Percentiles rank a stretch among this genome's conserved stretches.
phyloP scores from a whole-genome alignment of 345 rosid genomes.

The Boechera retrofracta region DNA sequence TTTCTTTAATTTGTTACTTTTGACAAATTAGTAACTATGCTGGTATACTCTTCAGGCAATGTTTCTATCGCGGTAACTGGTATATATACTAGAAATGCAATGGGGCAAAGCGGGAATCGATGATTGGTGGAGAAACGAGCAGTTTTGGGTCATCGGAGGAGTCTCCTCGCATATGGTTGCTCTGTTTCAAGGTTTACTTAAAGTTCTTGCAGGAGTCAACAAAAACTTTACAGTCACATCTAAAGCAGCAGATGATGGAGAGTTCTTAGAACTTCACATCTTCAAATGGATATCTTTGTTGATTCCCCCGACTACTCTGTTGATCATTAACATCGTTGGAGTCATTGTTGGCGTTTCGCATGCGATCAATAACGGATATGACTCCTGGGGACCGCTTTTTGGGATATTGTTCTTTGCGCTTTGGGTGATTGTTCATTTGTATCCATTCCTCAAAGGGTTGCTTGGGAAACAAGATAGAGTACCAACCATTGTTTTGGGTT shows the following conservation, averaged over 20 bases:
- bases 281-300: constrained; percentile 81
- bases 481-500: neutral
- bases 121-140: constrained; percentile 92
- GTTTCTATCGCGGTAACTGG: neutral
- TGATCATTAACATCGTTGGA: constrained; percentile 70
- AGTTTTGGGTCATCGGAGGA: constrained; percentile 86
- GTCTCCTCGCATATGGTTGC: constrained; percentile 78
- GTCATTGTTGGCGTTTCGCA: constrained; percentile 73
- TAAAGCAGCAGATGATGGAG: neutral
- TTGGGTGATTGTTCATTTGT: constrained; percentile 81
- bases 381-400: constrained; percentile 60
- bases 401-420: constrained; percentile 76
- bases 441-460: constrained; percentile 58
- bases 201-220: constrained; percentile 77
- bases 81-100: neutral
- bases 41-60: neutral
- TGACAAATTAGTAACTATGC: neutral
- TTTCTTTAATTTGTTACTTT: neutral
- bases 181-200: constrained; percentile 76
- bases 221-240: constrained; percentile 42
- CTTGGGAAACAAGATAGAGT: constrained; percentile 8
- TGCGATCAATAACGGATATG: constrained; percentile 78
- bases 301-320: constrained; percentile 69
- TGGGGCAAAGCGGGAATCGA: neutral
- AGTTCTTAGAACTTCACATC: constrained; percentile 67